These are phyloP conservation scores for Alternaria viburni DNA, from an alignment of 2,329 filamentous ascomycete genomes.

Conservation along the genomic window DNA sequence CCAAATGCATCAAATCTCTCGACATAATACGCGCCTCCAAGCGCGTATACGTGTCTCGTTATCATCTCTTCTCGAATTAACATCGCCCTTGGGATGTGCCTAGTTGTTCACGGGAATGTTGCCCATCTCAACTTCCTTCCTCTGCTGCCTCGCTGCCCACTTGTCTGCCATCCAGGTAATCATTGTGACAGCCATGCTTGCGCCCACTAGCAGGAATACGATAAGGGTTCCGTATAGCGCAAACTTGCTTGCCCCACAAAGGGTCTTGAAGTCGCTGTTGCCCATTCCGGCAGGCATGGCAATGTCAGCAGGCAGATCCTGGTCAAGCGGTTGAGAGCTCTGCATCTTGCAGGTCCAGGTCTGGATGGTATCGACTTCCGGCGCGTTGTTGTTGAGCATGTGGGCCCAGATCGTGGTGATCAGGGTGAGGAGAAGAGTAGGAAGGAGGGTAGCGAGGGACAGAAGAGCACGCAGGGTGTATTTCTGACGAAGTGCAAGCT, in stretches of 20 bases:
- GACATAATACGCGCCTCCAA: not conserved
- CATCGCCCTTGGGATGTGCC: not conserved
- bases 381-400: constrained; percentile 44
- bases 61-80: not conserved
- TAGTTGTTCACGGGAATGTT: constrained; percentile 12
- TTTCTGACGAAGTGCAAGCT: constrained; percentile 42
- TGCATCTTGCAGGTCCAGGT: constrained; percentile 51
- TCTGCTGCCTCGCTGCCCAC: constrained; percentile 38
- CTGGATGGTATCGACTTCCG: constrained; percentile 48
- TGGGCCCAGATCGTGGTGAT: constrained; percentile 50
- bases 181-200: constrained; percentile 40
- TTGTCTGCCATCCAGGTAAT: constrained; percentile 48
- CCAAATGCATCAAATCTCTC: not conserved
- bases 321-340: constrained; percentile 25
- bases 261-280: constrained; percentile 44
- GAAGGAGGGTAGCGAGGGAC: constrained; percentile 43
- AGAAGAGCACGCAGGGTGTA: constrained; percentile 50
- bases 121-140: constrained; percentile 42
- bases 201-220: constrained; percentile 48
- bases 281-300: constrained; percentile 36
- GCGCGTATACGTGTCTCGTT: not conserved
- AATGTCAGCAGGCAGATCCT: constrained; percentile 26
- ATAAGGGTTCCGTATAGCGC: constrained; percentile 53
- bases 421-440: constrained; percentile 49
- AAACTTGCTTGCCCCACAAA: constrained; percentile 55